These are phyloP conservation scores for Polyrhizophydium stewartii DNA, from an alignment of 371 early-diverging fungal species.

Conservation along the genomic window DNA sequence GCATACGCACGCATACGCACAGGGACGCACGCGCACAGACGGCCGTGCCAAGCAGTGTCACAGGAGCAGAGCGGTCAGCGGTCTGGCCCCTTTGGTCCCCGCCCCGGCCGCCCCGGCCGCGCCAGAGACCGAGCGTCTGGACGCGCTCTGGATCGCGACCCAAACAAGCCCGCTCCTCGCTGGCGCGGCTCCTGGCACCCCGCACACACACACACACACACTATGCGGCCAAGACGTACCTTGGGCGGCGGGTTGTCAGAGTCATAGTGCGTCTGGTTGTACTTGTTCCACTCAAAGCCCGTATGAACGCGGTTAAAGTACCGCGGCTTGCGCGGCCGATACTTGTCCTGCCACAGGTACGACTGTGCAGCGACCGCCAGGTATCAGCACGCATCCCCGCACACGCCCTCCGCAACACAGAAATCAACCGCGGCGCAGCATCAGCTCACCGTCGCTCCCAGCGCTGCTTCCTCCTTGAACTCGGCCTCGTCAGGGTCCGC, in stretches of 20 bases:
- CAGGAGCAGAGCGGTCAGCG: too few species aligned
- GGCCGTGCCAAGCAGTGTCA: too few species aligned
- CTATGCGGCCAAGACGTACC: slow-evolving; percentile 17
- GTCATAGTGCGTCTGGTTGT: slow-evolving; percentile 96
- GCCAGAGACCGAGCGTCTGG: too few species aligned
- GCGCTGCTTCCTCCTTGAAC: slow-evolving; percentile 73
- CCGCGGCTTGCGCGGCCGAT: slow-evolving; percentile 89
- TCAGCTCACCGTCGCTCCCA: slow-evolving; percentile 52
- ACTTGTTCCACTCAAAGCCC: slow-evolving; percentile 98
- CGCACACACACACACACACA: too few species aligned
- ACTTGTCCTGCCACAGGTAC: slow-evolving; percentile 68
- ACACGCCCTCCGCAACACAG: background rate
- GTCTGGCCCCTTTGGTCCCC: too few species aligned
- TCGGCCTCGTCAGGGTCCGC: slow-evolving; percentile 76
- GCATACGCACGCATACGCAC: too few species aligned
- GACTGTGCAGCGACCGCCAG: slow-evolving; percentile 4
- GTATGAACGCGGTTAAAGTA: slow-evolving; percentile 94
- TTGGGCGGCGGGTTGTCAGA: slow-evolving; percentile 96
- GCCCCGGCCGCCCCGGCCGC: too few species aligned
- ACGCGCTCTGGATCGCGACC: too few species aligned
- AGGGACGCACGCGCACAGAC: too few species aligned
- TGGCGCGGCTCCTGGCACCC: too few species aligned
- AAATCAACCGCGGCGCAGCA: too few species aligned
- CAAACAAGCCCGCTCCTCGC: too few species aligned
- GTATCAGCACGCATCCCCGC: background rate